These are phyloP conservation scores for Phytomonas francai DNA, from an alignment of 208 protist genomes.

Conservation along the genomic window DNA sequence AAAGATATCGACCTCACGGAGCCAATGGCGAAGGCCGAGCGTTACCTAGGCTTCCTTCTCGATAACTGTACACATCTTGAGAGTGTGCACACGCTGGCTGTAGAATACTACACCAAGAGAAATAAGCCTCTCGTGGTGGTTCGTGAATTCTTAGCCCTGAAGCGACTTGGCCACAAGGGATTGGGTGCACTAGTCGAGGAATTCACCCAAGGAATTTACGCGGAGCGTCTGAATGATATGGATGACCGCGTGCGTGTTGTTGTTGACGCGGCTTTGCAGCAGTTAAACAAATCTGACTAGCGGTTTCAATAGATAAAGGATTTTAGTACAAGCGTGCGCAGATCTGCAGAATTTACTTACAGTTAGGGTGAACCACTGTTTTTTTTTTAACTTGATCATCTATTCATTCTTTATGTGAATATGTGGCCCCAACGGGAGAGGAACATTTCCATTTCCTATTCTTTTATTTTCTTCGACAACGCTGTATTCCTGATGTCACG, in stretches of 20 bases:
- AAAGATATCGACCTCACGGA: constrained; percentile 51
- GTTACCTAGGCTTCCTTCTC: constrained; percentile 61
- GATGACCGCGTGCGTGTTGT: constrained; percentile 43
- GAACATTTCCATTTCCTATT: constrained; percentile 6
- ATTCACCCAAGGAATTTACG: constrained; percentile 38
- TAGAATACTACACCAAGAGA: constrained; percentile 56
- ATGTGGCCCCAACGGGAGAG: neutral
- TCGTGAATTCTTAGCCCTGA: constrained; percentile 35
- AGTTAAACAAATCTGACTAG: neutral
- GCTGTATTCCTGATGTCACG: too few species aligned
- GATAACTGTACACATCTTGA: constrained; percentile 25
- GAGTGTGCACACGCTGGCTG: constrained; percentile 54
- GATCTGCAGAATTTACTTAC: too few species aligned
- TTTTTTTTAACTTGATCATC: constrained; percentile 7
- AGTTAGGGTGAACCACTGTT: neutral
- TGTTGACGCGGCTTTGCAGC: constrained; percentile 38
- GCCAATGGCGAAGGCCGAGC: constrained; percentile 65
- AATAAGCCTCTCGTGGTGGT: constrained; percentile 62
- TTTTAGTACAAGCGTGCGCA: neutral
- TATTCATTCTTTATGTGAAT: constrained; percentile 2
- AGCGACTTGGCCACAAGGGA: constrained; percentile 26
- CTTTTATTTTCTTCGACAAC: constrained; percentile 2
- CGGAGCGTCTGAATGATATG: constrained; percentile 11
- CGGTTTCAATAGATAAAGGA: neutral
- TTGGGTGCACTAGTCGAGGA: constrained; percentile 20